Conservation (phyloP, 495 filamentous ascomycete species). For the Astrothelium subdiscretum region DNA sequence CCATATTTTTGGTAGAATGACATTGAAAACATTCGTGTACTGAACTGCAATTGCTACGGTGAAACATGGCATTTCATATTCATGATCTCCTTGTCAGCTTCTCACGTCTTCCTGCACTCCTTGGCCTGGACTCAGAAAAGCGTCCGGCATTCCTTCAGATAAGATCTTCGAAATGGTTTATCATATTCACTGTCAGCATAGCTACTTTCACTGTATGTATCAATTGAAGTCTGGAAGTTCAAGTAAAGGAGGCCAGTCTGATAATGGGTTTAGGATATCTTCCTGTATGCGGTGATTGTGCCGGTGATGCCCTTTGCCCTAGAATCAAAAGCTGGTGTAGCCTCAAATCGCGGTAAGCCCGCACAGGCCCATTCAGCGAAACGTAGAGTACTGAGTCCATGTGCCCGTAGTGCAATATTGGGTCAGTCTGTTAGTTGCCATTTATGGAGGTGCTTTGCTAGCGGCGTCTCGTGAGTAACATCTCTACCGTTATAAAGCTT, state of each 20-base stretch:
- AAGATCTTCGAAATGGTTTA: conserved; percentile 36
- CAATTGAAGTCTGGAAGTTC: background rate
- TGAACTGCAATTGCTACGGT: too few relatives aligned
- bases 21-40: too few relatives aligned
- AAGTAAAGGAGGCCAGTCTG: background rate
- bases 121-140: background rate
- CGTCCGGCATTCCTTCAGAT: conserved; percentile 19
- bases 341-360: conserved; percentile 26
- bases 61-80: background rate
- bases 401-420: conserved; percentile 47
- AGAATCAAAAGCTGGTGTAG: conserved; percentile 44
- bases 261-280: conserved; percentile 47
- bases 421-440: conserved; percentile 66
- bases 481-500: conserved; percentile 30
- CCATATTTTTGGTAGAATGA: too few relatives aligned
- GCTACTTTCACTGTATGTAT: conserved; percentile 41
- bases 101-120: background rate
- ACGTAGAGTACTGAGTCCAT: background rate
- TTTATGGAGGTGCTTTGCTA: conserved; percentile 67
- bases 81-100: background rate
- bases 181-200: conserved; percentile 41
- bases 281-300: conserved; percentile 70
- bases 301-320: conserved; percentile 79
- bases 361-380: background rate
- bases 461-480: conserved; percentile 42